A percentile compares a stretch with the other conserved stretches of the same genome.
These are phyloP conservation scores for Posidonia oceanica DNA, from an alignment of 116 monocot genomes.

Conservation along the genomic window DNA sequence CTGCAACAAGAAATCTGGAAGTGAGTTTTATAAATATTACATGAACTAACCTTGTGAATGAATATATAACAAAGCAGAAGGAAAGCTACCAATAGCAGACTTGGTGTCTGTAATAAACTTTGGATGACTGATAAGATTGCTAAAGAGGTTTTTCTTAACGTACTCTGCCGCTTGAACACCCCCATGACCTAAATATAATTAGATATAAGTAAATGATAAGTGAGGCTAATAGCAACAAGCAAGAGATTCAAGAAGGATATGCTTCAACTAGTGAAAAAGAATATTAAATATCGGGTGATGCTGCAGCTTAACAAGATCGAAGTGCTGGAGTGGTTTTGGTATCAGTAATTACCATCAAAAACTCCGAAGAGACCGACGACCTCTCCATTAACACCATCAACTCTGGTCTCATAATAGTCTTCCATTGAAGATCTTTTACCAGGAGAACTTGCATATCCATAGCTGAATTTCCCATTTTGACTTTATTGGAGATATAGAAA, in stretches of 20 bases:
- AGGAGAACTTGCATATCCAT: constrained; percentile 91
- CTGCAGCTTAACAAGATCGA: too few species aligned
- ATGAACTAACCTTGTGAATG: too few species aligned
- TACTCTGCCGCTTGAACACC: constrained; percentile 87
- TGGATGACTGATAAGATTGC: constrained; percentile 86
- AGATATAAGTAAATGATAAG: background rate
- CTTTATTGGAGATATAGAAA: constrained; percentile 20
- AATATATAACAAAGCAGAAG: background rate
- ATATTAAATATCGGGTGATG: too few species aligned
- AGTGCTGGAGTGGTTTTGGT: too few species aligned
- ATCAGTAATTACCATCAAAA: constrained; percentile 58
- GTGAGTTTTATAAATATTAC: too few species aligned
- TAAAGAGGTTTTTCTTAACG: constrained; percentile 84
- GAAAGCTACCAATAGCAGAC: constrained; percentile 69
- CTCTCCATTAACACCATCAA: constrained; percentile 89
- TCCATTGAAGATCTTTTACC: constrained; percentile 97
- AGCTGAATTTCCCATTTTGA: constrained; percentile 85
- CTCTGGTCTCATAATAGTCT: constrained; percentile 88
- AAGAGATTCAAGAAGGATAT: background rate
- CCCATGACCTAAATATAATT: constrained; percentile 63
- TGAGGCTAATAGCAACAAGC: background rate
- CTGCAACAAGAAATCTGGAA: constrained; percentile 18
- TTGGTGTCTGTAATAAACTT: constrained; percentile 79
- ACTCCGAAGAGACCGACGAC: constrained; percentile 87
- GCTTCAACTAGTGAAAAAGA: background rate